Base-by-base conservation (phyloP, 768 basidiomycete species). In the Kwoniella sp. region DNA sequence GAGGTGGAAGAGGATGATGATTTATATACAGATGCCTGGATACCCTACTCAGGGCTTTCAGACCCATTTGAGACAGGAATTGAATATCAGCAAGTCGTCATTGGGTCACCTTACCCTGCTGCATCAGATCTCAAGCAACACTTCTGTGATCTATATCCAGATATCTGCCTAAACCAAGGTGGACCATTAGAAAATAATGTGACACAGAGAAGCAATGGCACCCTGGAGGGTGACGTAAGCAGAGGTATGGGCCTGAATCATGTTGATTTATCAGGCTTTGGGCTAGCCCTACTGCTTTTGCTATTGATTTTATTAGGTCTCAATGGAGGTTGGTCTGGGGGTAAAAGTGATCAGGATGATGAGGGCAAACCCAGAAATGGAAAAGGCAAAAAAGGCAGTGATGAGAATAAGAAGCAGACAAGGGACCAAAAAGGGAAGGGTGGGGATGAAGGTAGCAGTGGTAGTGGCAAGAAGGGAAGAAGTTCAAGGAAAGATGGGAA, bases 111-210 rank as follows among this genome's bases (percentile, higher is more conserved):
- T 4, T 71, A 58, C 24, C 69, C 69, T 19, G 49, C 57, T 33
- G 37, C 66, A 12, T 22, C 52, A 22, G 64, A 62, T 10, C 33
- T 71, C 21, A 65, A 50, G 21, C 40, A 58, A 17, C 63, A 63
- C 24, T 71, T 54, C 57, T 68, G 67, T 53, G 69, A 71, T 17
- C 50, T 71, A 0, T 63, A 68, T 48, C 69, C 69, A 17, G 69
- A 62, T 27, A 56, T 55, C 7, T 70, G 68, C 36, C 5, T 44
- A 4, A 54, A 37, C 13, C 27, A 48, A 9, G 40, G 36, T 24
- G 58, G 58, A 29, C 26, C 52, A 5, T 21, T 60, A 3, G 63
- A 40, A 19, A 40, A 25, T 6, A 58, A 53, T 47, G 24, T 8
- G 7, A 60, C 53, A 53, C 12, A 36, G 12, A 57, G 7, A 33